Evolutionary conservation across 2,329 filamentous ascomycete genomes (phyloP), one percentile per base, ranked within the genome.

Genomic region (Pseudogymnoascus verrucosus): DNA sequence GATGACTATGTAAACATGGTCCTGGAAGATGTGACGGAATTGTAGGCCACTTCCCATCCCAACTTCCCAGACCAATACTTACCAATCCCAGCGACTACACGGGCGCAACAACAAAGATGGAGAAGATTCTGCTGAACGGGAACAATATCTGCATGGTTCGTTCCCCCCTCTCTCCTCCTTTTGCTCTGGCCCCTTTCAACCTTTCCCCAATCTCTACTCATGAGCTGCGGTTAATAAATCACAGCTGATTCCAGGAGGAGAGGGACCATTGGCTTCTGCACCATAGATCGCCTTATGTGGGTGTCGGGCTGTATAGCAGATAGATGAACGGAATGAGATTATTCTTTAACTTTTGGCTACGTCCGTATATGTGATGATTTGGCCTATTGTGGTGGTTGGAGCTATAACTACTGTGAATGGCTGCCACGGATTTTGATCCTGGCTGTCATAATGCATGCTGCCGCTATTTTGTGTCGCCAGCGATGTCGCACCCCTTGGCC

Each of bases 1-100:
- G 95, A 99, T 75, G 95, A 99, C 84, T 99, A 98, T 80, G 95
- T 99, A 84, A 99, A 99, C 78, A 99, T 99, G 93, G 95, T 99
- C 5, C 79, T 99, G 34, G 93, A 97, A 74, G 91, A 99, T 70
- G 95, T 98, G 67, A 97, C 92, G 36, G 95, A 99, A 79, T 96
- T 92, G 93, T 95, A 83, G 70, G 88, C 70, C 37, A 64, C 28
- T 28, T 14, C 19, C 42, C 44, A 6, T 5, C 14, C 7, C n/a
- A 3, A 40, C 4, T 6, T 10, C 21, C 21, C 7, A 96, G 92
- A 96, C 77, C 96, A 97, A 91, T 93, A 96, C 26, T 54, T 2
- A 54, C 47, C 7, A 4, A 78, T 96, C 40, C n/a, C 62, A 98
- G 93, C 75, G 95, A 99, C 78, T 96, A 96, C 78, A 88, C 88